phyloP scores from a whole-genome alignment of 164 flowering plant genomes.

The Stephania yunnanensis region DNA sequence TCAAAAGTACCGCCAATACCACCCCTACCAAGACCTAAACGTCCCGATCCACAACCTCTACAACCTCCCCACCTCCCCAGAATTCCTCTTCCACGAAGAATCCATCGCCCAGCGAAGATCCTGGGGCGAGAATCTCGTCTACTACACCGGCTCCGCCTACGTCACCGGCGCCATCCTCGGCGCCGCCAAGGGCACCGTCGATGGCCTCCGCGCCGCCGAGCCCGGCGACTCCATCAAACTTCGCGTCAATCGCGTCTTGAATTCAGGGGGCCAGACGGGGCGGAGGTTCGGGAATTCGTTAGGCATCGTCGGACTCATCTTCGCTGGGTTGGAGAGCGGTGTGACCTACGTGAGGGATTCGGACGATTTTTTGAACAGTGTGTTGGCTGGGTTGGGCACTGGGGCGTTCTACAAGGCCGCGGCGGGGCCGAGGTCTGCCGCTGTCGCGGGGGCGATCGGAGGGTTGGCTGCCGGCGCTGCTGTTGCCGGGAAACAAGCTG shows the following conservation, averaged over 20 bases:
- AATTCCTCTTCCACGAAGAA: constrained; percentile 51
- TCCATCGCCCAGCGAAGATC: constrained; percentile 38
- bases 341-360: constrained; percentile 33
- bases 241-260: constrained; percentile 42
- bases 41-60: constrained; percentile 38
- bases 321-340: constrained; percentile 54
- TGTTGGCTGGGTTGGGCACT: constrained; percentile 66
- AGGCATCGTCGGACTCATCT: constrained; percentile 50
- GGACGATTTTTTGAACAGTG: constrained; percentile 54
- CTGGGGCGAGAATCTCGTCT: constrained; percentile 46
- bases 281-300: constrained; percentile 34
- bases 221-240: constrained; percentile 52
- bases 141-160: constrained; percentile 46
- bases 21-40: constrained; percentile 49
- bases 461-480: constrained; percentile 53
- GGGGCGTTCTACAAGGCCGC: constrained; percentile 71
- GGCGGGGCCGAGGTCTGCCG: constrained; percentile 63
- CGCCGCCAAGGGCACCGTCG: constrained; percentile 34
- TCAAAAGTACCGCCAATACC: constrained; percentile 27
- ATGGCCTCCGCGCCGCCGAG: constrained; percentile 18
- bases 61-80: constrained; percentile 54
- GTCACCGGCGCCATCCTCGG: constrained; percentile 41
- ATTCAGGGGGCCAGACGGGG: constrained; percentile 27
- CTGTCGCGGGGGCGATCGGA: constrained; percentile 68
- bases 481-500: constrained; percentile 51